Percentiles rank a stretch among this genome's conserved stretches.
Conservation (phyloP, 2,329 filamentous ascomycete genomes). For the Fusarium keratoplasticum region DNA sequence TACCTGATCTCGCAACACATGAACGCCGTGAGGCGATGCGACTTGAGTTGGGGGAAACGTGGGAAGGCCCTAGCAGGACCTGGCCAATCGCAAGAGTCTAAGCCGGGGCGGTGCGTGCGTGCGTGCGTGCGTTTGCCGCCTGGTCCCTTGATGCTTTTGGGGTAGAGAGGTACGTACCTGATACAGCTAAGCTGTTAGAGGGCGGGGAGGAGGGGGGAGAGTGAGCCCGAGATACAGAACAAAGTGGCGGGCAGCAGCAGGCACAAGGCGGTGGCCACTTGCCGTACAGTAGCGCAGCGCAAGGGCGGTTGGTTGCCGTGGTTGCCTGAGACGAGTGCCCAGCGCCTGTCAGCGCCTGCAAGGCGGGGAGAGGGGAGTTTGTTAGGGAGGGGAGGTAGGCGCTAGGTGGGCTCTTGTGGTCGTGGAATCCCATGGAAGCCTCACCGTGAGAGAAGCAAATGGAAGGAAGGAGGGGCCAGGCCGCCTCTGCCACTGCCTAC, state of each 20-base stretch:
- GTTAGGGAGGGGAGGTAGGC: slow-evolving; percentile 13
- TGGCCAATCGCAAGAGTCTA: slow-evolving; percentile 35
- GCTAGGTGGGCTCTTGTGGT: slow-evolving; percentile 42
- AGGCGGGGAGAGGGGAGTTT: slow-evolving; percentile 18
- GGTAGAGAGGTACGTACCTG: slow-evolving; percentile 19
- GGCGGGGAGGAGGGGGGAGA: background rate
- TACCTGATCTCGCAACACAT: slow-evolving; percentile 33
- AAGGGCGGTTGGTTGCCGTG: slow-evolving; percentile 28
- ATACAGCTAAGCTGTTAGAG: background rate
- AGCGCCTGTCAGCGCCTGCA: slow-evolving; percentile 7
- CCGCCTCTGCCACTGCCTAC: slow-evolving; percentile 36
- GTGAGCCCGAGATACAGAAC: slow-evolving; percentile 19
- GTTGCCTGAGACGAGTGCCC: slow-evolving; percentile 5
- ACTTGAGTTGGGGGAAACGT: slow-evolving; percentile 25
- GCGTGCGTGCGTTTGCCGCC: slow-evolving; percentile 31
- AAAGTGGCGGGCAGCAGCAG: slow-evolving; percentile 1
- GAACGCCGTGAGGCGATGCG: slow-evolving; percentile 28
- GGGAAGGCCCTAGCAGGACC: slow-evolving; percentile 40
- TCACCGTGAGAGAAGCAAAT: slow-evolving; percentile 46
- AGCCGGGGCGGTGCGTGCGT: slow-evolving; percentile 18
- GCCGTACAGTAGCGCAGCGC: slow-evolving; percentile 19
- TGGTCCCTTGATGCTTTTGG: slow-evolving; percentile 33
- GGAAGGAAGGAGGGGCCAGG: slow-evolving; percentile 44
- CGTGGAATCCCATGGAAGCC: slow-evolving; percentile 62
- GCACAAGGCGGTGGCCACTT: slow-evolving; percentile 32